Percentiles rank a stretch among this genome's conserved stretches.
These are phyloP conservation scores for Pythium plurisporium DNA, from an alignment of 352 stramenopile species.

Conservation along the genomic window DNA sequence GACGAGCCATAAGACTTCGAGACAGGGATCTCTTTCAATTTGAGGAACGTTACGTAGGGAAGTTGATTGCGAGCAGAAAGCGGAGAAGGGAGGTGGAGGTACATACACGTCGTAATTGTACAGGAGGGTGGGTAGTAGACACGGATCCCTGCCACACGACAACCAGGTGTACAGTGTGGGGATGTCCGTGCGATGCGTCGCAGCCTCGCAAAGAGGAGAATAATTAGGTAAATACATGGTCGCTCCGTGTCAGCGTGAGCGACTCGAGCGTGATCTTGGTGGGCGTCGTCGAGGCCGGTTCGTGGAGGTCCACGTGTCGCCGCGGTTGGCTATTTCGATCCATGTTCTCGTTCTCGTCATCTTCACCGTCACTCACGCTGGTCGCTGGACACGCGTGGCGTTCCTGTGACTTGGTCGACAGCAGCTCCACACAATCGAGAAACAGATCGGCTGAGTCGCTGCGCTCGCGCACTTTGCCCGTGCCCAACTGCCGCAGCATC, in stretches of 20 bases:
- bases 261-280: not conserved
- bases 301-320: not conserved
- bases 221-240: no score
- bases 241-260: not conserved
- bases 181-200: no score
- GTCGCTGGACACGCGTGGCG: conserved; percentile 3
- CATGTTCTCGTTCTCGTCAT: not conserved
- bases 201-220: no score
- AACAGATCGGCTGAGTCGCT: conserved; percentile 83
- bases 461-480: conserved; percentile 29
- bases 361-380: conserved; percentile 1
- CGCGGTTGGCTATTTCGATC: not conserved
- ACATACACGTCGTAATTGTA: no score
- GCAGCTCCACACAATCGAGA: conserved; percentile 69
- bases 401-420: conserved; percentile 34
- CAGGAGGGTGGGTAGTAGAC: no score
- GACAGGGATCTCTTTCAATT: not conserved
- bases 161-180: no score
- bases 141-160: no score
- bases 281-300: not conserved
- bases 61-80: no score
- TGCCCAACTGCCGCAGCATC: conserved; percentile 29
- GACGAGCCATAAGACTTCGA: conserved; percentile 23
- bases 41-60: no score
- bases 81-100: no score